Conservation (phyloP, 331 rosid genomes). For the Pyrus hybrid region DNA sequence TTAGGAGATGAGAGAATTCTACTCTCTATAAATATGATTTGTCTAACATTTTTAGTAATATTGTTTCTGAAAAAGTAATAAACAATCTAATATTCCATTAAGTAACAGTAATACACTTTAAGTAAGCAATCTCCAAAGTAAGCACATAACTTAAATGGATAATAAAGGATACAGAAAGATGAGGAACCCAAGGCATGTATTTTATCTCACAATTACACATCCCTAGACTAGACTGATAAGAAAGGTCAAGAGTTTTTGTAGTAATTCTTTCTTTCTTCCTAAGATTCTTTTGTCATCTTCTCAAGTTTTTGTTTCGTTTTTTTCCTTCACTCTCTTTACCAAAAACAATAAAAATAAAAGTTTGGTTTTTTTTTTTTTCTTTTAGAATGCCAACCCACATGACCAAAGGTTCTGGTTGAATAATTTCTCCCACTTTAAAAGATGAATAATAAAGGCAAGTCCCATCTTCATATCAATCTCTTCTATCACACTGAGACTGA, state of each 20-base stretch:
- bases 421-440: constrained; percentile 61
- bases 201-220: constrained; percentile 37
- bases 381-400: constrained; percentile 23
- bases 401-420: constrained; percentile 21
- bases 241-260: constrained; percentile 39
- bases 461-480: constrained; percentile 67
- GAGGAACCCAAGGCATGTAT: constrained; percentile 59
- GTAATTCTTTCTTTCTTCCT: constrained; percentile 9
- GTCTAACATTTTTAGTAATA: too few relatives aligned
- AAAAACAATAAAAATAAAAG: neutral
- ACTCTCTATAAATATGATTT: too few relatives aligned
- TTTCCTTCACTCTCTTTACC: neutral
- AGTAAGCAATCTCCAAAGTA: constrained; percentile 16
- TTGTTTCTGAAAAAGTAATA: neutral
- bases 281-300: constrained; percentile 35
- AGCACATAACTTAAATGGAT: constrained; percentile 39
- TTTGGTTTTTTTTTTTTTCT: neutral
- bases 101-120: neutral
- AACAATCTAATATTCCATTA: constrained; percentile 3
- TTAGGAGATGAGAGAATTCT: too few relatives aligned
- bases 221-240: constrained; percentile 60
- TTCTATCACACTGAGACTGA: constrained; percentile 28
- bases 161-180: constrained; percentile 38
- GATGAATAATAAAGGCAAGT: constrained; percentile 34
- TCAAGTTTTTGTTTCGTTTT: neutral